Base-by-base conservation (phyloP, 2,329 filamentous ascomycete genomes). In the Colletotrichum chlorophyti region DNA sequence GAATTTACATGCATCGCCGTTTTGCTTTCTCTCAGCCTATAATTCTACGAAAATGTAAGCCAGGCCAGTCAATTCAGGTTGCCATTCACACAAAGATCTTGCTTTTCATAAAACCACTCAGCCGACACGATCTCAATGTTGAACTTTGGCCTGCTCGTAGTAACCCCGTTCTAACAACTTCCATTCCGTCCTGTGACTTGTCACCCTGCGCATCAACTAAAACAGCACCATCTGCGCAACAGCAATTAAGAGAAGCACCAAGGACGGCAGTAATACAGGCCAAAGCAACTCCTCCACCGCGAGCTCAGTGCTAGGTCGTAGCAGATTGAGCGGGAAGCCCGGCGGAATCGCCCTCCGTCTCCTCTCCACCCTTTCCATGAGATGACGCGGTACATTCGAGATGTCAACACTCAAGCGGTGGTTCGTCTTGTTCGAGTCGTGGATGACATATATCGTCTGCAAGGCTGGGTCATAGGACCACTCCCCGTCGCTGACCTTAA, bases 361-460 rank as follows among this genome's bases (percentile, higher is more conserved):
- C 15, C 57, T 41, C 31, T 57, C 49, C 10, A 58, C 49, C 26
- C 42, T 59, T 21, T 59, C 51, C 37, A 59, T 12, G 19, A 70
- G 52, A 11, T 69, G 71, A 40, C 62, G 32, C 7, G 63, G 48
- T 1, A 66, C 45, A 2, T 68, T 63, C 8, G 60, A 43, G 5
- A 73, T 68, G 35, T 65, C 59, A 5, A 73, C 58, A 3, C 64
- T 48, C 9, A 73, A 19, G 15, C 67, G 65, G 15, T 66, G 63
- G 2, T 51, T 45, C 0, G 51, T 24, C 11, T 46, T 40, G 10
- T 50, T 42, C 1, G 45, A 19, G 3, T 49, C 31, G 9, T 70
- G 68, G 3, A 55, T 58, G 10, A 72, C 64, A 4, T 67, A 66
- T 1, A 74, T 48, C 3, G 72, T 74, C 62, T 74, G 70, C 32